Evolutionary conservation across 805 yeast species (phyloP).

Genomic region (Wickerhamomyces ciferrii): DNA sequence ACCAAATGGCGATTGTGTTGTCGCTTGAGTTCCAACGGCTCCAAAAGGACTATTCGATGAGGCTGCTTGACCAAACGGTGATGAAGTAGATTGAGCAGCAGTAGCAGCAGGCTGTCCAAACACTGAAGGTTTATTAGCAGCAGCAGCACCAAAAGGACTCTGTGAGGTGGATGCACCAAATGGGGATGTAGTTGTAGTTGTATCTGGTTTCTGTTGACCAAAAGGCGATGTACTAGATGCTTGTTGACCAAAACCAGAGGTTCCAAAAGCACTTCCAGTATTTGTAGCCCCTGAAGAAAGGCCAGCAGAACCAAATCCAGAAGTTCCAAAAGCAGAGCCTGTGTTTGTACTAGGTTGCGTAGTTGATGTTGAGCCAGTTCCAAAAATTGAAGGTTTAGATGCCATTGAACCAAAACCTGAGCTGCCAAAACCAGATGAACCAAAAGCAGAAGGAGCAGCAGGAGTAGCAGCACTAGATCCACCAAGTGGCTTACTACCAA

Average conservation of each 20-base stretch:
- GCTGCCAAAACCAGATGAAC: constrained; percentile 4
- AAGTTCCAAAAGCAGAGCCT: constrained; percentile 9
- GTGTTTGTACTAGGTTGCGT: neutral
- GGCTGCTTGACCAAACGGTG: constrained; percentile 3
- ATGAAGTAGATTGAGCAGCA: neutral
- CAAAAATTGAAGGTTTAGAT: neutral
- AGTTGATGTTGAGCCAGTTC: neutral
- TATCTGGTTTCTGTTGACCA: constrained; percentile 2
- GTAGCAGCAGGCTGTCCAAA: constrained; percentile 2
- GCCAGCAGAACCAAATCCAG: constrained; percentile 2
- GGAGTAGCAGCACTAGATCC: neutral
- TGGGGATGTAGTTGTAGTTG: constrained; percentile 12
- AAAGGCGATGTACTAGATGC: constrained; percentile 4
- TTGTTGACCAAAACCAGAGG: constrained; percentile 6
- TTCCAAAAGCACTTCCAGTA: constrained; percentile 14
- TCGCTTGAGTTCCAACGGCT: constrained; percentile 3
- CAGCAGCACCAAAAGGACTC: neutral
- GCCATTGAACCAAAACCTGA: neutral
- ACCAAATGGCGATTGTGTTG: constrained; percentile 2
- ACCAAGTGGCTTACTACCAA: constrained; percentile 1
- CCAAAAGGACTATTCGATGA: neutral
- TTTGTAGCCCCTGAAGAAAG: neutral
- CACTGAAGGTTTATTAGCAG: neutral
- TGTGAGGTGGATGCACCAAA: too few relatives aligned
- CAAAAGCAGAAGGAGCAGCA: neutral